Conservation (phyloP, 257 asterid genomes). For the Nicotiana tabacum region DNA sequence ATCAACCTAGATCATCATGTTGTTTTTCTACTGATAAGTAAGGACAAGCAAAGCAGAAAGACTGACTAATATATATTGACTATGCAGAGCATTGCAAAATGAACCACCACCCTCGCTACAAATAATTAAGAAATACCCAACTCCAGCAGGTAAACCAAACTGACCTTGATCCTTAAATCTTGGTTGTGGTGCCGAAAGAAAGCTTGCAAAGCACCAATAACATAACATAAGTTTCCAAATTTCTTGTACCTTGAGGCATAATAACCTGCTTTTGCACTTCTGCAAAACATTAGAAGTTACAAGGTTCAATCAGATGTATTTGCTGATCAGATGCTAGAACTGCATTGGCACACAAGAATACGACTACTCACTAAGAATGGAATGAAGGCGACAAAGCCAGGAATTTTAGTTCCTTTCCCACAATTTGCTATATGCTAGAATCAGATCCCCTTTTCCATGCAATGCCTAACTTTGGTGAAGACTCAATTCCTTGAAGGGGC, state of each 20-base stretch:
- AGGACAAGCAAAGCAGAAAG: not conserved
- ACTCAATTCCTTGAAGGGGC: not conserved
- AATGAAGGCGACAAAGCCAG: not conserved
- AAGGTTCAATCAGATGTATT: not conserved
- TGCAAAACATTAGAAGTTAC: slow-evolving; percentile 22
- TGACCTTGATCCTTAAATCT: slow-evolving; percentile 76
- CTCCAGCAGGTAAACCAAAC: slow-evolving; percentile 16
- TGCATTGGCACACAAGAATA: not conserved
- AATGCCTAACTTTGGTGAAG: slow-evolving; percentile 9
- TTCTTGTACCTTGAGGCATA: slow-evolving; percentile 81
- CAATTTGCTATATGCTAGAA: not conserved
- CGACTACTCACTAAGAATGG: not conserved
- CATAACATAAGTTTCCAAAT: slow-evolving; percentile 82
- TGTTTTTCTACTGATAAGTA: not conserved
- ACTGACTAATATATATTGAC: not conserved
- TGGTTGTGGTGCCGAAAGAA: slow-evolving; percentile 66
- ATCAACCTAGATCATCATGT: slow-evolving; percentile 43
- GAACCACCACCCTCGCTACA: not conserved
- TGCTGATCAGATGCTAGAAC: not conserved
- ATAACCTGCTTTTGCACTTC: slow-evolving; percentile 96
- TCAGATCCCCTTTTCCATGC: slow-evolving; percentile 9
- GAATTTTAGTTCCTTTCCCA: not conserved
- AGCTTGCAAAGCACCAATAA: slow-evolving; percentile 85
- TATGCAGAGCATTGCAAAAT: not conserved
- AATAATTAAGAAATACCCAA: not conserved